Base-by-base conservation (phyloP, 768 basidiomycete genomes). In the Boletus huronensis region DNA sequence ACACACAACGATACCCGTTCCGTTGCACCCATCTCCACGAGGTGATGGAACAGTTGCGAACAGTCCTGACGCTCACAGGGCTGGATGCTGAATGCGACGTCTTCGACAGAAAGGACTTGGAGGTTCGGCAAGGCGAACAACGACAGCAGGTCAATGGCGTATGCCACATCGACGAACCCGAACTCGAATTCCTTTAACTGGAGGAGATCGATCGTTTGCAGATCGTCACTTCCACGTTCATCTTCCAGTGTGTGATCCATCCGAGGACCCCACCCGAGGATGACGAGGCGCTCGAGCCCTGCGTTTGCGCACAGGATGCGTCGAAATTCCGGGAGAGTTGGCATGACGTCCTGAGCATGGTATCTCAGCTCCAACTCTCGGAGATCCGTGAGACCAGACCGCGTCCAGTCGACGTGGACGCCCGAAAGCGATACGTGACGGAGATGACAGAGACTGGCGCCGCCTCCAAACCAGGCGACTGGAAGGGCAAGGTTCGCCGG, bases 331-430 rank as follows among this genome's bases (percentile, higher is more conserved):
- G 65, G 57, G 44, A 81, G 59, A 6, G 74, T 75, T 2, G 84
- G 84, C 71, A 78, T 76, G n/a, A 85, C 80, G 38, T 82, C 79
- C 36, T 62, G 71, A 1, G 84, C 77, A 17, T 82, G 81, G 58
- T 81, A 85, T 57, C 76, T 81, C 60, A 85, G 69, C 57, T 82
- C 78, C 34, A 85, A 69, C 26, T 68, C 71, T 19, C 70, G 70
- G 16, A 85, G 75, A 53, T 75, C 73, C 6, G 59, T 62, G 47
- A 84, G 66, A 11, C 72, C 61, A 7, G 75, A 74, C 11, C 50
- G 60, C 2, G 67, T 42, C 83, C 84, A 85, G 50, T 82, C 75
- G 47, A 84, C 64, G 58, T 85, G 84, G 17, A 83, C 82, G 0
- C 84, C 84, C 2, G 77, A 75, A 6, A 85, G 69, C 1, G 75